phyloP scores from a whole-genome alignment of 441 rosid genomes.

The Euphorbia schlechtendalii region DNA sequence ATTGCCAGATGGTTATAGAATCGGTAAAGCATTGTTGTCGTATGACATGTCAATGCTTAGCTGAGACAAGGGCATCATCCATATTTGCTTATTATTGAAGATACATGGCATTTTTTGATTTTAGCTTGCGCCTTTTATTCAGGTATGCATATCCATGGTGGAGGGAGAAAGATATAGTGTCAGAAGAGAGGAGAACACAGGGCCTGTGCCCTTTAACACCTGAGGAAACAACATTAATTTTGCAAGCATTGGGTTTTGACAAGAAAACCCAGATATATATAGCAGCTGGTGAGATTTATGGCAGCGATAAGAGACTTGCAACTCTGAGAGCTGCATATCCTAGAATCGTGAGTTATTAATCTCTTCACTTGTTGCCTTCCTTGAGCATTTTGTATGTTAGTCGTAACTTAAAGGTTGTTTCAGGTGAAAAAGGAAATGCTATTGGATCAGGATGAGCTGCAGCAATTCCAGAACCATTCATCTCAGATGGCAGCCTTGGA shows the following conservation, averaged over 20 bases:
- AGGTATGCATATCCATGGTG: slow-evolving; percentile 98
- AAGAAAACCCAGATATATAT: slow-evolving; percentile 67
- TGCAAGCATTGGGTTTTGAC: slow-evolving; percentile 69
- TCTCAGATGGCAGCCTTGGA: slow-evolving; percentile 99
- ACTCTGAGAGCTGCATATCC: slow-evolving; percentile 88
- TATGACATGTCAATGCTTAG: too few species aligned
- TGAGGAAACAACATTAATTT: slow-evolving; percentile 73
- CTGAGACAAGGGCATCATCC: too few species aligned
- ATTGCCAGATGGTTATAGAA: too few species aligned
- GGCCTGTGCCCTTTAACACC: slow-evolving; percentile 96
- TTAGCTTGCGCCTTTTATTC: slow-evolving; percentile 21
- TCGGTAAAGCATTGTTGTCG: too few species aligned
- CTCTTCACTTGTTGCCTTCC: background rate
- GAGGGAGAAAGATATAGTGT: slow-evolving; percentile 93
- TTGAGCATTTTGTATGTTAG: background rate
- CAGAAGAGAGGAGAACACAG: slow-evolving; percentile 74
- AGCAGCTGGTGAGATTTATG: too few species aligned
- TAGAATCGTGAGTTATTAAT: slow-evolving; percentile 60
- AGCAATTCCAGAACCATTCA: slow-evolving; percentile 89
- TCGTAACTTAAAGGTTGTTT: slow-evolving; percentile 14
- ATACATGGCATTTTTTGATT: too few species aligned
- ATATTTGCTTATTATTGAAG: too few species aligned
- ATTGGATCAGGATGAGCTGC: slow-evolving; percentile 65
- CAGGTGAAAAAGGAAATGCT: slow-evolving; percentile 93
- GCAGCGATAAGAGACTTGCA: too few species aligned